Evolutionary conservation across 2,329 filamentous ascomycete species (phyloP), one percentile per base, ranked within the genome.

Genomic region (Colletotrichum coccodes): DNA sequence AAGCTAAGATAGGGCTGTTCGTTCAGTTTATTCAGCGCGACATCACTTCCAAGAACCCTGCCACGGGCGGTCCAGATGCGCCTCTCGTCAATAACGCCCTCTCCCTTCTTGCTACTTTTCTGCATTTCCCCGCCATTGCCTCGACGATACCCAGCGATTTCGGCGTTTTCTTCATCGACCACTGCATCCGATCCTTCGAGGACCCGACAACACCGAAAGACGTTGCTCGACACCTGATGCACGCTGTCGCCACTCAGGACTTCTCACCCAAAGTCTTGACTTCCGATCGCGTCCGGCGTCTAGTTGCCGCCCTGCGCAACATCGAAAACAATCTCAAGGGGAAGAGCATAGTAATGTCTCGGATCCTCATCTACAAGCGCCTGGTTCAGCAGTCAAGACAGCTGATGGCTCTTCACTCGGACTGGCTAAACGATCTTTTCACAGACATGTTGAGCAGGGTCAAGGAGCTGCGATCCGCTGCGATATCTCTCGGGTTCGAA

Each of bases 11-110:
- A 85, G 86, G 87, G 12, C 81, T 93, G 3, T 87, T 98, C 67
- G 89, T 90, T 72, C 91, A 94, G 68, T 97, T 94, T 76, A 94
- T 98, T 63, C 90, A 92, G 74, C 88, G 95, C 68, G 96, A 99
- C 76, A 85, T 97, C 28, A 87, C 86, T 7, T 85, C 89, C 12
- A 90, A 89, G 72, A 85, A 87, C 40, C 77, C 85, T 6, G 82
- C 86, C 67, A 66, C 34, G 2, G 86, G 89, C 58, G 80, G 76
- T 52, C 82, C 82, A 64, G 93, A 97, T 74, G 87, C 87, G 1
- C 91, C 91, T 50, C 86, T 98, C 14, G 86, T 91, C 54, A 91
- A 91, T 60, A 92, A 97, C 72, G 92, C 94, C 3, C 83, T 97
- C 60, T 93, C 90, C 68, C 84, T 98, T 5, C 87, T 96, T 26